Conservation (phyloP, 1,284 basidiomycete genomes). For the Sparassis latifolia region DNA sequence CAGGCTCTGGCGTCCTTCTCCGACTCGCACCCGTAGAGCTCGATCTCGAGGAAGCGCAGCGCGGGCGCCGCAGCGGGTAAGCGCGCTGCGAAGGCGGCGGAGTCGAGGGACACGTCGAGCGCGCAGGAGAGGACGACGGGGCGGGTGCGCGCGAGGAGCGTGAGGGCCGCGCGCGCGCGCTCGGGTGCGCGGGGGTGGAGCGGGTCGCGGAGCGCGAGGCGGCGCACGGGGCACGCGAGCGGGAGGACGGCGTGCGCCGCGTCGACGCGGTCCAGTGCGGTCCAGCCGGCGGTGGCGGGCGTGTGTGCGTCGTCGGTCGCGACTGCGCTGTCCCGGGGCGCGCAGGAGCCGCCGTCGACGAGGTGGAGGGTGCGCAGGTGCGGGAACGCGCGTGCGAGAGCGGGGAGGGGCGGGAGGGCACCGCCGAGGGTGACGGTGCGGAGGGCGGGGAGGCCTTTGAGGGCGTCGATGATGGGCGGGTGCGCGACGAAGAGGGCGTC, state of each 20-base stretch:
- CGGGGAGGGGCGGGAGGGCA: neutral
- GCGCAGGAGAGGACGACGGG: slow-evolving; percentile 3
- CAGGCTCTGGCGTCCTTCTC: neutral
- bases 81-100: neutral
- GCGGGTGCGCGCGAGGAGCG: neutral
- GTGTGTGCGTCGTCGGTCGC: neutral
- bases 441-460: slow-evolving; percentile 3
- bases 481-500: slow-evolving; percentile 3
- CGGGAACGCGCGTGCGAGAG: slow-evolving; percentile 2
- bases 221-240: slow-evolving; percentile 3
- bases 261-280: slow-evolving; percentile 3
- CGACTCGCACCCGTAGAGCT: slow-evolving; percentile 1
- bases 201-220: slow-evolving; percentile 4
- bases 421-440: slow-evolving; percentile 2
- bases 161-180: slow-evolving; percentile 1
- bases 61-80: neutral
- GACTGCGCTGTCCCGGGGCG: neutral
- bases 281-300: neutral
- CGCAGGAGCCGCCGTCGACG: slow-evolving; percentile 2
- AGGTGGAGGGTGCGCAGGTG: neutral
- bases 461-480: slow-evolving; percentile 2
- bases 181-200: neutral
- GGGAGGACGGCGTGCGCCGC: neutral
- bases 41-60: slow-evolving; percentile 1
- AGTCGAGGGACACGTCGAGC: slow-evolving; percentile 1